Conservation (phyloP, 345 rosid genomes). For the Aegle marmelos region DNA sequence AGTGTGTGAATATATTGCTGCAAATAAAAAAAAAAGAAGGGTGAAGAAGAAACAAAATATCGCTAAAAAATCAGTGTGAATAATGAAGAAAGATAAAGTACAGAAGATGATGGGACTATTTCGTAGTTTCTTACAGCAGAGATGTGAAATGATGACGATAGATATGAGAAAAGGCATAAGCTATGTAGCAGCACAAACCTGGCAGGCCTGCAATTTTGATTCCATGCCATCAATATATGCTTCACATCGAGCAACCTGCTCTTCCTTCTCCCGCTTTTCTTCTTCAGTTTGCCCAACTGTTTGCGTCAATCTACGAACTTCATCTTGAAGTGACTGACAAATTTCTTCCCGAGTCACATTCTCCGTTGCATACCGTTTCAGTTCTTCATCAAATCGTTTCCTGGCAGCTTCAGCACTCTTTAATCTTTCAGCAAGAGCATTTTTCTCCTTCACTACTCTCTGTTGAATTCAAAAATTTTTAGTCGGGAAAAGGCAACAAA, state of each 20-base stretch:
- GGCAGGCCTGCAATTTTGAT: slow-evolving; percentile 81
- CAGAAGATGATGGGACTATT: not conserved
- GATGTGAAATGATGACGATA: not conserved
- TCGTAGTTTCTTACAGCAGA: not conserved
- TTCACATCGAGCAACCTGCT: slow-evolving; percentile 87
- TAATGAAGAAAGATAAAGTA: not conserved
- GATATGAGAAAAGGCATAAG: not conserved
- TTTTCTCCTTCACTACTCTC: slow-evolving; percentile 94
- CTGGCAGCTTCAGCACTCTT: slow-evolving; percentile 87
- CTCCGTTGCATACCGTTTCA: slow-evolving; percentile 81
- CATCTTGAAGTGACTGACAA: slow-evolving; percentile 86
- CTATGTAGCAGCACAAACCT: slow-evolving; percentile 43
- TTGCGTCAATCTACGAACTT: slow-evolving; percentile 76
- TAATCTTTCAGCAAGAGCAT: slow-evolving; percentile 83
- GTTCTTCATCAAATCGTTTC: slow-evolving; percentile 89
- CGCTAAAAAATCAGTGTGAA: not conserved
- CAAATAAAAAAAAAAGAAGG: slow-evolving; percentile 7
- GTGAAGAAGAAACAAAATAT: not conserved
- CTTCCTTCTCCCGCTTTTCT: slow-evolving; percentile 93
- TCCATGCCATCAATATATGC: slow-evolving; percentile 94
- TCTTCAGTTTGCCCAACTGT: slow-evolving; percentile 92
- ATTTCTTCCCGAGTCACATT: slow-evolving; percentile 82
- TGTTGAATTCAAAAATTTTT: slow-evolving; percentile 33
- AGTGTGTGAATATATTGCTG: slow-evolving; percentile 89
- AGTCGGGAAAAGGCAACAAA: slow-evolving; percentile 13